A percentile compares a stretch with the other conserved stretches of the same genome.
Conservation (phyloP, 352 stramenopile species). For the Lagenidium sp. region DNA sequence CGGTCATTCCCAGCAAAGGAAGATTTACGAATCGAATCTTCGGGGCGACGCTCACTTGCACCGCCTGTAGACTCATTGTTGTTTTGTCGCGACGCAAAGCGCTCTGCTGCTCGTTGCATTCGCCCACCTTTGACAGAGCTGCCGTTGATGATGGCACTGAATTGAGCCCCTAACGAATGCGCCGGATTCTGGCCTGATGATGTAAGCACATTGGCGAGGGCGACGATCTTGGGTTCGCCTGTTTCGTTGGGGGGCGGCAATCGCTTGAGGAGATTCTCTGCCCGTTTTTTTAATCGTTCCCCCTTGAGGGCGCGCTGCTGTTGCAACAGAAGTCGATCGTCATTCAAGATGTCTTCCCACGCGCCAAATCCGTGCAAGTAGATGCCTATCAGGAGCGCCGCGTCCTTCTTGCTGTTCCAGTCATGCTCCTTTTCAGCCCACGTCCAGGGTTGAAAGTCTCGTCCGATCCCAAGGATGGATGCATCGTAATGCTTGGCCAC, state of each 20-base stretch:
- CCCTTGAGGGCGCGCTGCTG: conserved; percentile 75
- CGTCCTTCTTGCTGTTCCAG: conserved; percentile 70
- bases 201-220: conserved; percentile 34
- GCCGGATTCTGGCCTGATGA: conserved; percentile 25
- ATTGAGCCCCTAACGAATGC: conserved; percentile 53
- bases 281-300: conserved; percentile 77
- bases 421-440: conserved; percentile 81
- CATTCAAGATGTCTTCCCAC: conserved; percentile 83
- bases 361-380: conserved; percentile 80
- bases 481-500: conserved; percentile 62
- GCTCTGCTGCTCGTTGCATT: conserved; percentile 58
- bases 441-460: conserved; percentile 58
- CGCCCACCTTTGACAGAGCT: conserved; percentile 28
- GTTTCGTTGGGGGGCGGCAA: conserved; percentile 46
- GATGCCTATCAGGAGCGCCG: conserved; percentile 70
- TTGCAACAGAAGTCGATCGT: conserved; percentile 70
- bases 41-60: conserved; percentile 7
- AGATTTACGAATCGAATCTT: conserved; percentile 34
- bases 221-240: conserved; percentile 52
- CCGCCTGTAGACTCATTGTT: too few species aligned
- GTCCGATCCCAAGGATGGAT: conserved; percentile 47
- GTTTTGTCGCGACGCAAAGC: conserved; percentile 34
- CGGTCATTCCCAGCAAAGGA: conserved; percentile 15
- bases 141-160: conserved; percentile 69
- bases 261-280: conserved; percentile 74